Evolutionary conservation across 2,329 filamentous ascomycete genomes (phyloP).

Genomic region (Ophiostoma angusticollis): DNA sequence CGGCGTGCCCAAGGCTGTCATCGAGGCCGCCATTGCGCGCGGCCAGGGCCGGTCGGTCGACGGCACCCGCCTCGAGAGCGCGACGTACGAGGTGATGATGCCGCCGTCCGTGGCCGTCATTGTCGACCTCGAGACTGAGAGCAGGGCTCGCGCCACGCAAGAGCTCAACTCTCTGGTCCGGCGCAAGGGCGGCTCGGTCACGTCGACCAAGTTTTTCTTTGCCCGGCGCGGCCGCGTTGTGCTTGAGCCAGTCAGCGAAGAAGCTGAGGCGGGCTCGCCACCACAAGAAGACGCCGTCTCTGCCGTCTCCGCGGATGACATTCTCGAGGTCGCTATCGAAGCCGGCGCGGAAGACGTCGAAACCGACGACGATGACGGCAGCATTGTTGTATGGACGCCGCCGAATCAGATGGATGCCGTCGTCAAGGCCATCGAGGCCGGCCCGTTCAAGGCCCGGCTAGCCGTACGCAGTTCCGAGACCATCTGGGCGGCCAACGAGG

Average conservation of each 20-base stretch:
- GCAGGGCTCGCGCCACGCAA: slow-evolving; percentile 57
- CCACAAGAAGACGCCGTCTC: slow-evolving; percentile 29
- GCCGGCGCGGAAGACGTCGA: slow-evolving; percentile 67
- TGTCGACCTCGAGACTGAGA: slow-evolving; percentile 77
- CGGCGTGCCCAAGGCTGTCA: slow-evolving; percentile 69
- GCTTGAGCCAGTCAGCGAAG: slow-evolving; percentile 52
- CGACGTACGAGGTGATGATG: slow-evolving; percentile 71
- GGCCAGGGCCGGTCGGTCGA: slow-evolving; percentile 71
- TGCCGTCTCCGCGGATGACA: slow-evolving; percentile 47
- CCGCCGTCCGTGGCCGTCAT: slow-evolving; percentile 66
- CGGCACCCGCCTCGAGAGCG: slow-evolving; percentile 61
- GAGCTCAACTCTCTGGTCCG: slow-evolving; percentile 63
- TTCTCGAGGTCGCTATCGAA: slow-evolving; percentile 75
- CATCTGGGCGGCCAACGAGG: slow-evolving; percentile 71
- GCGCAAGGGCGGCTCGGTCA: slow-evolving; percentile 53
- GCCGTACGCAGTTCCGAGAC: slow-evolving; percentile 66
- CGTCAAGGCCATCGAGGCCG: slow-evolving; percentile 48
- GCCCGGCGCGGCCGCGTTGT: slow-evolving; percentile 63
- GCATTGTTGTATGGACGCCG: slow-evolving; percentile 58
- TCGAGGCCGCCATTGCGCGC: slow-evolving; percentile 68
- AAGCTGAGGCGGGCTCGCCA: slow-evolving; percentile 64
- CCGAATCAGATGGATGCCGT: slow-evolving; percentile 51
- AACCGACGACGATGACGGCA: slow-evolving; percentile 47
- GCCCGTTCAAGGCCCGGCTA: slow-evolving; percentile 36
- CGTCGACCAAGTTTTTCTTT: slow-evolving; percentile 75